Conservation (phyloP, 2,329 filamentous ascomycete genomes). For the Myriosclerotinia duriaeana region DNA sequence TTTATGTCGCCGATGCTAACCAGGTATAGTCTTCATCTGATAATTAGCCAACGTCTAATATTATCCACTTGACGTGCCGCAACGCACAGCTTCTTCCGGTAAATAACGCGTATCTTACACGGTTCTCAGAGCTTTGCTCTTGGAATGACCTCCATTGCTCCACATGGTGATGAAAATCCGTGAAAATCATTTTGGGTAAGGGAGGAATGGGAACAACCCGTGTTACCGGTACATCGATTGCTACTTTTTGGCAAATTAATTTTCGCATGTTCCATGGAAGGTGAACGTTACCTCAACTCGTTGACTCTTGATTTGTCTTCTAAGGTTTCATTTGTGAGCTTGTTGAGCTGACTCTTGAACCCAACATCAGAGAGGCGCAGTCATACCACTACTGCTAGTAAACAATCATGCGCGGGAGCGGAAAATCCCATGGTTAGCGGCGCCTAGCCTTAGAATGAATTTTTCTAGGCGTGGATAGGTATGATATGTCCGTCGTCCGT, state of each 20-base stretch:
- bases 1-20: neutral
- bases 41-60: neutral
- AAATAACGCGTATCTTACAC: neutral
- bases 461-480: neutral
- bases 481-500: neutral
- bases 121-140: neutral
- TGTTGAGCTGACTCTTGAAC: neutral
- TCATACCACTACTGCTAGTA: neutral
- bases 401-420: neutral
- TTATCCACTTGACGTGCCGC: neutral
- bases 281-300: no score
- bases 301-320: no score
- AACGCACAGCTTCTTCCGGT: neutral
- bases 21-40: neutral
- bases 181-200: neutral
- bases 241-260: no score
- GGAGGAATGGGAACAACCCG: neutral
- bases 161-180: neutral
- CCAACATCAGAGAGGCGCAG: neutral
- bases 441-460: neutral
- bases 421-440: neutral
- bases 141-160: neutral
- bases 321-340: neutral
- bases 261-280: neutral
- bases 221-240: conserved; percentile 6